Percentiles rank a stretch among this genome's conserved stretches.
Conservation (phyloP, 1,139 yeast genomes). For the Geotrichum fermentans region DNA sequence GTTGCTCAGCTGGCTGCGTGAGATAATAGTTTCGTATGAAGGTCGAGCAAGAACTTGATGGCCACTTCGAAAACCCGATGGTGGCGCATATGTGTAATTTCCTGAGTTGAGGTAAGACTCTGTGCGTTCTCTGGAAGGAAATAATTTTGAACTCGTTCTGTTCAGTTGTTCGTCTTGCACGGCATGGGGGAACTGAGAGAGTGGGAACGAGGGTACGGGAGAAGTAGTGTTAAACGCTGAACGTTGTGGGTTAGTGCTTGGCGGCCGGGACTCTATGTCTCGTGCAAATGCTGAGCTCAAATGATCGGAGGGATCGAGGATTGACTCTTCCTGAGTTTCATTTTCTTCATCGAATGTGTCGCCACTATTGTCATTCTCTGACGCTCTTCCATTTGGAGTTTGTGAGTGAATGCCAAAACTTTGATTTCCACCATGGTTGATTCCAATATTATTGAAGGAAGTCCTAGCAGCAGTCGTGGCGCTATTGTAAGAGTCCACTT, state of each 20-base stretch:
- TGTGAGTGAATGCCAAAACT: too few species aligned
- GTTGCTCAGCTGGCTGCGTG: too few species aligned
- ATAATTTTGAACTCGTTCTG: neutral
- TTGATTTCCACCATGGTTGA: neutral
- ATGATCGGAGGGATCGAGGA: neutral
- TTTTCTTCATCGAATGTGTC: neutral
- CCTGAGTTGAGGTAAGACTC: neutral
- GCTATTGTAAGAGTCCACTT: neutral
- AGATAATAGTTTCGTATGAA: too few species aligned
- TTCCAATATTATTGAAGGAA: neutral
- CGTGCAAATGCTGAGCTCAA: neutral
- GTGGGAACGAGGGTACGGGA: neutral
- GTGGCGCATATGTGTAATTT: too few species aligned
- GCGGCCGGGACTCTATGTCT: too few species aligned
- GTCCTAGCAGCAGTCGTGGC: neutral
- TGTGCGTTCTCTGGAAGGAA: neutral
- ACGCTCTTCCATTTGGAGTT: too few species aligned
- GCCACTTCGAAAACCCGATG: too few species aligned
- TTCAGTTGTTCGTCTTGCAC: neutral
- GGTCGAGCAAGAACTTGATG: too few species aligned
- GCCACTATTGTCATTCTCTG: too few species aligned
- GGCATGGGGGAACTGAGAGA: neutral
- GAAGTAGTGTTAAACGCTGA: neutral
- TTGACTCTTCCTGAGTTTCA: neutral
- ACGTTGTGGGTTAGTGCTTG: too few species aligned